phyloP scores from a whole-genome alignment of 805 yeast species.

The Hanseniaspora hatyaiensis region DNA sequence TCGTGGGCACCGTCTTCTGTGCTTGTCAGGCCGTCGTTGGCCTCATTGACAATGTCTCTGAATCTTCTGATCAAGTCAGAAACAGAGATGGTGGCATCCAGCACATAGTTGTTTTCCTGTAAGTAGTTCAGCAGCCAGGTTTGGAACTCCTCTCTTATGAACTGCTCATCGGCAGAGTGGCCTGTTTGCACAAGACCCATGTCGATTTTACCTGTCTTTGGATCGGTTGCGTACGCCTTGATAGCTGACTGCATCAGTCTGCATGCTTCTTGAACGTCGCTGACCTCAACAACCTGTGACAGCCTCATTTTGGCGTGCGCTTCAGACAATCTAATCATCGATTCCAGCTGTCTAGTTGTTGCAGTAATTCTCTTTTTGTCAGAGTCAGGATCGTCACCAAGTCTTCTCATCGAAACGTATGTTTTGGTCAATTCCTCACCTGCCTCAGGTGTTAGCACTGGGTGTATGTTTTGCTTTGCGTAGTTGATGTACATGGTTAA shows the following conservation, averaged over 20 bases:
- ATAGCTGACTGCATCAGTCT: constrained; percentile 86
- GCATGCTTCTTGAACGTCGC: constrained; percentile 87
- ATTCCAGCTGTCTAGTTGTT: constrained; percentile 91
- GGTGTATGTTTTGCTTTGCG: constrained; percentile 75
- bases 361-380: constrained; percentile 91
- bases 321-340: constrained; percentile 87
- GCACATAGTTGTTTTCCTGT: constrained; percentile 1
- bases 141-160: constrained; percentile 60
- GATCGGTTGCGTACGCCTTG: constrained; percentile 97
- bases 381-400: constrained; percentile 82
- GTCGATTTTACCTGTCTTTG: constrained; percentile 89
- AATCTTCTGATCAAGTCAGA: constrained; percentile 47
- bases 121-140: constrained; percentile 12
- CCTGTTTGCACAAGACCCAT: constrained; percentile 97
- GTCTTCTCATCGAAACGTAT: constrained; percentile 85
- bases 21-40: background rate
- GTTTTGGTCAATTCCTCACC: constrained; percentile 73
- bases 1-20: background rate
- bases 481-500: constrained; percentile 82
- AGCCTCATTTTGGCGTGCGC: constrained; percentile 97
- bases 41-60: constrained; percentile 45
- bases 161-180: constrained; percentile 75
- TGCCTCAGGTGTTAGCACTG: constrained; percentile 70
- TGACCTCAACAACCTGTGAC: constrained; percentile 53
- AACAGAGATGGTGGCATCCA: constrained; percentile 36